Evolutionary conservation across 441 rosid genomes (phyloP), one percentile per base, ranked within the genome.

Genomic region (Isatis lusitanica): DNA sequence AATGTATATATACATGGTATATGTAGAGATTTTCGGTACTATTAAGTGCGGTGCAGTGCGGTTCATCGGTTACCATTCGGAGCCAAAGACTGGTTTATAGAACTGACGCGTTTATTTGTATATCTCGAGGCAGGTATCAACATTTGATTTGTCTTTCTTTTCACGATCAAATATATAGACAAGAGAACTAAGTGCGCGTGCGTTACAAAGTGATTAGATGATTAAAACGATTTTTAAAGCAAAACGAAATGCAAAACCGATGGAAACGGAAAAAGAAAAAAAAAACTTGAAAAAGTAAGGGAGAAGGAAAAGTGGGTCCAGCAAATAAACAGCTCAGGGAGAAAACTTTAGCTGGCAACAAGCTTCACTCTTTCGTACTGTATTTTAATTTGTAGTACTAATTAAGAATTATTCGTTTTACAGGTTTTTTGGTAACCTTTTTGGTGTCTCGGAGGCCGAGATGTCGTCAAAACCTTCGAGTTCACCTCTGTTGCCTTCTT

Each of bases 361-460:
- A 67, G 40, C 43, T 36, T 38, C 43, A 28, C 39, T 38, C 40
- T 39, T 7, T 24, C 11, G 2, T 39, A 39, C n/a, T n/a, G n/a
- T 17, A 4, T 57, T 57, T 1, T 55, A 47, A 17, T 9, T 47
- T 44, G 9, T 6, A 15, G 35, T 16, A 16, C 5, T 5, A 5
- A 11, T 7, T 18, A 17, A 17, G 9, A 7, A 62, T 43, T n/a
- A 43, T 64, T 47, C 57, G 43, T 65, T 50, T 58, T 47, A 31
- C 50, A 69, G 66, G 9, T 44, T 17, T 33, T 66, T 68, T 70
- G 26, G 47, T 66, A 38, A 50, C 30, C 64, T 39, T 47, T 5
- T 59, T 67, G 59, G 43, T 73, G 52, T 74, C 62, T 74, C 3
- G 73, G 68, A 74, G 68, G 73, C 55, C 78, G 78, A 59, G 78